Conservation (phyloP, 108 stramenopile genomes). For the Nitzschia sp. region DNA sequence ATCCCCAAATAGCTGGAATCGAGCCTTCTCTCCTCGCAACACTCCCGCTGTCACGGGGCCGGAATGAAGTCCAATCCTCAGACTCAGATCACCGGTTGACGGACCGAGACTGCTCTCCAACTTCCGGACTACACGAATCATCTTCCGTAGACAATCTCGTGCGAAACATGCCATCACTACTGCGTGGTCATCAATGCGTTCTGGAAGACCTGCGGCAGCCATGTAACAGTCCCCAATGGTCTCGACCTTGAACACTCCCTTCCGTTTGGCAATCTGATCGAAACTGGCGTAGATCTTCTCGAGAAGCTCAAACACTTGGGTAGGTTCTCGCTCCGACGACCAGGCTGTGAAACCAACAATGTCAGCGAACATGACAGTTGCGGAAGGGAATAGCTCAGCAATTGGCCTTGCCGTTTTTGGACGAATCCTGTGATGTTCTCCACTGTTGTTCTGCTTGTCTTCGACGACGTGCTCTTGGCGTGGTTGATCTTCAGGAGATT, state of each 20-base stretch:
- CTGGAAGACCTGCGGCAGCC: constrained; percentile 39
- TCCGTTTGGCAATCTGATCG: constrained; percentile 28
- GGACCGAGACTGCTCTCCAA: constrained; percentile 30
- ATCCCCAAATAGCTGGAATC: constrained; percentile 31
- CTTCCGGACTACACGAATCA: constrained; percentile 18
- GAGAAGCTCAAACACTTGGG: constrained; percentile 37
- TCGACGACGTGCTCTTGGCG: constrained; percentile 26
- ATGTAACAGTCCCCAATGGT: constrained; percentile 65
- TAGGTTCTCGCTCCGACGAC: constrained; percentile 42
- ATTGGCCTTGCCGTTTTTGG: not conserved
- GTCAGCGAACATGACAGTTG: constrained; percentile 44
- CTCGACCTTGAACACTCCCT: constrained; percentile 44
- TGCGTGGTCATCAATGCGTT: constrained; percentile 40
- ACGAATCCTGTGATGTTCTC: too few relatives aligned
- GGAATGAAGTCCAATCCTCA: constrained; percentile 47
- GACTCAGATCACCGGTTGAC: constrained; percentile 31
- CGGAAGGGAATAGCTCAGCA: constrained; percentile 34
- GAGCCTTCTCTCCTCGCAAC: constrained; percentile 27
- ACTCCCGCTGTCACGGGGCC: constrained; percentile 38
- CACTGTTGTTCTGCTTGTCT: constrained; percentile 9
- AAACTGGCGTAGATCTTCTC: constrained; percentile 34
- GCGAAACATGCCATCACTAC: constrained; percentile 45
- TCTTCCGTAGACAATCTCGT: constrained; percentile 33
- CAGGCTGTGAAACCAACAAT: constrained; percentile 60
- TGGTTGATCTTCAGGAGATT: not conserved